Evolutionary conservation across 495 filamentous ascomycete species (phyloP), one percentile per base, ranked within the genome.

Genomic region (Podospora conica): DNA sequence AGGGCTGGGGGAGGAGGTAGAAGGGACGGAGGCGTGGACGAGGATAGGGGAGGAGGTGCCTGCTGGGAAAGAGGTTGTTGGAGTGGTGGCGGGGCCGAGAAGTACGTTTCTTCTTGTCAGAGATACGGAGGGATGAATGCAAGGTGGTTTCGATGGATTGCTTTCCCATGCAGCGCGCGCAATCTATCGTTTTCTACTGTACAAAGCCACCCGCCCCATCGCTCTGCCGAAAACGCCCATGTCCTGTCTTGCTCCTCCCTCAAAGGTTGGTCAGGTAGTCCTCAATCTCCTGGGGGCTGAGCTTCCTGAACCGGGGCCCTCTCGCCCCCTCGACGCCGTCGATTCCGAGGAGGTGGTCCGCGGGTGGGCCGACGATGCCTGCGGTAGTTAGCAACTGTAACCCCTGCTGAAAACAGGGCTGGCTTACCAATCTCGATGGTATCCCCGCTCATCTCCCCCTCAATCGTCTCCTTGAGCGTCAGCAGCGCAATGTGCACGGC

Each of bases 391-490:
- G 76, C 85, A 76, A 84, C 77, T 57, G n/a, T 3, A 74, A 58
- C 15, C 55, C 27, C 0, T 21, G 62, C 28, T 15, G 29, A 29
- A 56, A 9, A 40, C 20, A 29, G 1, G 5, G 15, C 18, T 2
- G 40, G 69, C 89, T 79, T 74, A 94, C 94, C 94, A 73, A 99
- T 97, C 83, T 99, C 95, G 70, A 99, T 94, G 53, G 95, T 98
- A 78, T 98, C 96, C 59, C 95, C 95, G 73, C 91, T 98, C 95
- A 98, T 97, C 81, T 98, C 95, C 24, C 95, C 95, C 79, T 97
- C 95, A 70, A 98, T 98, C 27, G 93, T 96, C 85, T 99, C 95
- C 84, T 99, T 99, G 76, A 99, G 80, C 55, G 95, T 99, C 77
- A 98, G 81, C 62, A 99, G 85, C 59, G 95, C 95, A 83, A 99